Percentiles rank a stretch among this genome's conserved stretches.
Evolutionary conservation across 768 basidiomycete genomes (phyloP).

Genomic region (Lanmaoa rubissima): DNA sequence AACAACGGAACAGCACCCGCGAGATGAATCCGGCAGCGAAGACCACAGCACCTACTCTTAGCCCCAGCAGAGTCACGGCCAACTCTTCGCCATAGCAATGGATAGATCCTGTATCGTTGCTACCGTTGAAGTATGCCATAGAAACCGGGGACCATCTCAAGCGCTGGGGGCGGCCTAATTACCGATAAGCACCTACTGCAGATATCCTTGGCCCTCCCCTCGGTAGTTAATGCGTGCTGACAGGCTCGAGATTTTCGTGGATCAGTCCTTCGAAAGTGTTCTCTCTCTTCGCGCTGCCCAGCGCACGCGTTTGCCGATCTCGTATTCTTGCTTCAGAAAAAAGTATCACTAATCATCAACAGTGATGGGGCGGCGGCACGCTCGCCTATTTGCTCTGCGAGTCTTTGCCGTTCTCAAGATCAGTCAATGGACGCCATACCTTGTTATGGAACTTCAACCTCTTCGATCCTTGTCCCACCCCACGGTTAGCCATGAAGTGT

Average conservation of each 20-base stretch:
- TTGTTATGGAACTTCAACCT: not conserved
- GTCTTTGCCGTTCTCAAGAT: not conserved
- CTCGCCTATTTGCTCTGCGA: not conserved
- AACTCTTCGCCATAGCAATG: not conserved
- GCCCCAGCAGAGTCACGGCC: not conserved
- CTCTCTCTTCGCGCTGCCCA: not conserved
- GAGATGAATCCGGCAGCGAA: not conserved
- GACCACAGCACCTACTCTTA: not conserved
- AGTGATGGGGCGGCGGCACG: not conserved
- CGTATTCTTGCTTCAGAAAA: not conserved
- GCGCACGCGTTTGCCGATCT: not conserved
- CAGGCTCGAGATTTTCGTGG: not conserved
- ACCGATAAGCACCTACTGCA: not conserved
- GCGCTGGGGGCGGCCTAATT: no score
- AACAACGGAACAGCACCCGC: not conserved
- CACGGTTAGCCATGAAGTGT: not conserved
- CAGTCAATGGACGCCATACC: not conserved
- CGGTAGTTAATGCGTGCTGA: not conserved
- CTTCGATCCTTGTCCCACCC: not conserved
- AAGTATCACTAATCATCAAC: not conserved
- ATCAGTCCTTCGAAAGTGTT: not conserved
- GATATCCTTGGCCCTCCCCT: not conserved
- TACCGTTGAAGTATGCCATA: not conserved
- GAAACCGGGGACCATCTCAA: not conserved
- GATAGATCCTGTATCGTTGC: not conserved